A percentile compares a stretch with the other conserved stretches of the same genome.
These are phyloP conservation scores for Rhizopogon salebrosus DNA, from an alignment of 768 basidiomycete genomes.

Conservation along the genomic window DNA sequence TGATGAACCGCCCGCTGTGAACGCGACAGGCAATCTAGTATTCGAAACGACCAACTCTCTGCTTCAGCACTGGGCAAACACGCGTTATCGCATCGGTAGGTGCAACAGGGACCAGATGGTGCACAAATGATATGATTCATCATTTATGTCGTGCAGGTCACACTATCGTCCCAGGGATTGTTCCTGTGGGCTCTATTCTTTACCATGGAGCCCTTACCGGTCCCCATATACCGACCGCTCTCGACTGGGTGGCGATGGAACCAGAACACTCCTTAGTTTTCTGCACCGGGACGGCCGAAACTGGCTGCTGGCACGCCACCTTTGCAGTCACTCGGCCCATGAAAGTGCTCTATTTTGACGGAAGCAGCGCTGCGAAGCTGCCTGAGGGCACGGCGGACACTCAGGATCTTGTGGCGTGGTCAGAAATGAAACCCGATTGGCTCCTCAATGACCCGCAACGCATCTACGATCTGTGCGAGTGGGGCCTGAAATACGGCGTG, in stretches of 20 bases:
- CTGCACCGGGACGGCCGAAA: constrained; percentile 9
- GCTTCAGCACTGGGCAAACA: constrained; percentile 36
- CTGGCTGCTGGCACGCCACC: constrained; percentile 27
- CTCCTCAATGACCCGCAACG: constrained; percentile 17
- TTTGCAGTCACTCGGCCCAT: constrained; percentile 21
- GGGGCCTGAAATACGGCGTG: constrained; percentile 25
- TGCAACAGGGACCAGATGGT: neutral
- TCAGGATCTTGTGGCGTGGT: constrained; percentile 33
- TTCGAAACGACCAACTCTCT: constrained; percentile 30
- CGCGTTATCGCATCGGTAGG: constrained; percentile 28
- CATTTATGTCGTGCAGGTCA: constrained; percentile 14
- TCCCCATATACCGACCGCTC: constrained; percentile 2
- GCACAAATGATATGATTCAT: neutral
- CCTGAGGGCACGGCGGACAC: constrained; percentile 26
- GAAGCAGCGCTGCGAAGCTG: constrained; percentile 27
- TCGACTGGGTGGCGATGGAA: constrained; percentile 30
- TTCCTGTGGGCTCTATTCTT: constrained; percentile 31
- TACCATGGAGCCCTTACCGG: constrained; percentile 25
- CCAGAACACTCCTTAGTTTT: constrained; percentile 35
- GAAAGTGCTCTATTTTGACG: constrained; percentile 28
- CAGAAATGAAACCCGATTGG: constrained; percentile 14
- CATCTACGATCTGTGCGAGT: constrained; percentile 26
- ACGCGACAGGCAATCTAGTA: constrained; percentile 28
- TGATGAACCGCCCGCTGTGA: constrained; percentile 15
- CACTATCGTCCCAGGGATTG: constrained; percentile 26